phyloP scores from a whole-genome alignment of 2,329 filamentous ascomycete genomes.

The Didymella lethalis region DNA sequence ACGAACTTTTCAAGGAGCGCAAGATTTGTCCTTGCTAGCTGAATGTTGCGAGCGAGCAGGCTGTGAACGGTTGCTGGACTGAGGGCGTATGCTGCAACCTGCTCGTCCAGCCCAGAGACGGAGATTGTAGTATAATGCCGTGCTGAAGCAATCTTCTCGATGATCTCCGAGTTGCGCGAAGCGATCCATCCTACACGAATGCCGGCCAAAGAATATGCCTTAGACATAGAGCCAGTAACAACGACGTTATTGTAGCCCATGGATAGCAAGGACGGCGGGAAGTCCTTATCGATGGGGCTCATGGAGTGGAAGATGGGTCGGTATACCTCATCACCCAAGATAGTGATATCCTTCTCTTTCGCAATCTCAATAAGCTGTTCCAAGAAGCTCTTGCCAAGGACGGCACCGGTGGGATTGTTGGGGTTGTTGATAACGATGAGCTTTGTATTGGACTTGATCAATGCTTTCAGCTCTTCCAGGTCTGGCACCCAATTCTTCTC shows the following conservation, averaged over 20 bases:
- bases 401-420: constrained; percentile 81
- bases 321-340: constrained; percentile 84
- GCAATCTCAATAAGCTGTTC: constrained; percentile 70
- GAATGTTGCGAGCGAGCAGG: constrained; percentile 69
- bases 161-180: constrained; percentile 67
- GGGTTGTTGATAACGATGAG: constrained; percentile 77
- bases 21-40: constrained; percentile 72
- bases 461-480: constrained; percentile 67
- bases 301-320: constrained; percentile 80
- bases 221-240: constrained; percentile 82
- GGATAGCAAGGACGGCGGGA: constrained; percentile 73
- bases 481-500: constrained; percentile 73
- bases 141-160: constrained; percentile 69
- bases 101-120: constrained; percentile 83
- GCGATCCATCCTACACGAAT: constrained; percentile 86
- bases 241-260: constrained; percentile 76
- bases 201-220: constrained; percentile 83
- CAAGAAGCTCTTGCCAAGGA: constrained; percentile 69
- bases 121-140: constrained; percentile 88
- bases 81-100: constrained; percentile 78
- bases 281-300: constrained; percentile 60
- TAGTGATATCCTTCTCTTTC: constrained; percentile 66
- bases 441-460: constrained; percentile 76
- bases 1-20: constrained; percentile 73
- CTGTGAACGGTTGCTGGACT: constrained; percentile 68